Base-by-base conservation (phyloP, 2,329 filamentous ascomycete genomes). In the Fusarium cyanostomum region DNA sequence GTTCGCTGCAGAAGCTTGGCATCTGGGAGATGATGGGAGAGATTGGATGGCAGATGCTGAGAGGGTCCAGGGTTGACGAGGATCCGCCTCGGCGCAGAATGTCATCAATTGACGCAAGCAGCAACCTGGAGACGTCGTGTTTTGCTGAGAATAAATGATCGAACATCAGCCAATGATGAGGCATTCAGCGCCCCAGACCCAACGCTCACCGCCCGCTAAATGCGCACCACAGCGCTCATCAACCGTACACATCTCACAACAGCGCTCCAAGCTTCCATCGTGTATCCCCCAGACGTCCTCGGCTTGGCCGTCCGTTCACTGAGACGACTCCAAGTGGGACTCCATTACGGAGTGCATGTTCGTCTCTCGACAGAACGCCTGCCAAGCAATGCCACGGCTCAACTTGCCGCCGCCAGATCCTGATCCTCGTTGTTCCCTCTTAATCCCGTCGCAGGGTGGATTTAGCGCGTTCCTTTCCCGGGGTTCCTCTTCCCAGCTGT, bases 31-130 rank as follows among this genome's bases (percentile, higher is more conserved):
- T 18, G 33, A 53, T 15, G n/a, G 16, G 37, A 13, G 18, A 16
- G 27, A 33, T 11, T 21, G 39, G 56, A 50, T 53, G 48, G 44
- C 56, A 50, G 57, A 59, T 52, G 43, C 18, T n/a, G n/a, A 33
- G 42, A 55, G 58, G 44, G 46, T 56, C 62, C 48, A 52, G 62
- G 30, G 44, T 59, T 50, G 61, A 49, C 55, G 28, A 45, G 24
- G 30, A 12, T 27, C 24, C 31, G 21, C 6, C 21, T 21, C 21
- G 4, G 4, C 4, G 4, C 21, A 21, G 21, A 21, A 21, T 43
- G 27, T 10, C 8, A 18, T 30, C 30, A 30, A 43, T n/a, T 34
- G 31, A 12, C 13, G 31, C 31, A 12, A 34, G 31, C 11, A 34
- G n/a, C 31, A 34, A 3, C 12, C 31, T 34, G 28, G 11, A 34